Base-by-base conservation (phyloP, 768 basidiomycete genomes). In the Russula vinacea region DNA sequence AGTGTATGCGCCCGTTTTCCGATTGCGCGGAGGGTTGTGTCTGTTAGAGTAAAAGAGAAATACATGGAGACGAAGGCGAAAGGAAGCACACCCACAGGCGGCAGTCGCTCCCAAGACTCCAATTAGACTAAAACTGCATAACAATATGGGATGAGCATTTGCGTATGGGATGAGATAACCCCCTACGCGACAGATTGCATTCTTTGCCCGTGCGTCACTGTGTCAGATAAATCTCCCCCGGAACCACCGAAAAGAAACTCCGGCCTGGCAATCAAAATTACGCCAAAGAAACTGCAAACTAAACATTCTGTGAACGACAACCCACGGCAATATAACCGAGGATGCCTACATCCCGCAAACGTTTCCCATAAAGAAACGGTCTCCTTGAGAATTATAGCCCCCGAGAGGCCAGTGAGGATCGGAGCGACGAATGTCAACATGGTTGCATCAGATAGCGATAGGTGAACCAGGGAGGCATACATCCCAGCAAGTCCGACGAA, bases 211-310 rank as follows among this genome's bases (percentile, higher is more conserved):
- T 68, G 72, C 5, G 68, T 76, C 14, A 58, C 74, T 22, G 63
- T 64, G 14, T 65, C 57, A 8, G 58, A 52, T 10, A 33, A 61
- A 7, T 42, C 29, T 19, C 29, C 57, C 62, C 16, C 45, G 29
- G 42, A 60, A 49, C 39, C 47, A 3, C 87, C 88, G 68, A 97
- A 94, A 8, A 97, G 69, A 58, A 85, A 84, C 1, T 81, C 76
- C 0, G 94, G 94, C 40, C 90, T 80, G 10, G 92, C 90, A 54
- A 97, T 92, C 9, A 94, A 78, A 17, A 94, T 73, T 9, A 93
- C 91, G 0, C 92, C 93, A 13, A 82, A 47, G 37, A 95, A 78
- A 73, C 90, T 87, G 53, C 82, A 79, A 7, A 88, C 83, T 83
- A 68, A 29, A 5, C 22, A 17, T 2, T 13, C 5, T 17, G 50